These are phyloP conservation scores for Filobasidium wieringae DNA, from an alignment of 768 basidiomycete species.

Conservation along the genomic window DNA sequence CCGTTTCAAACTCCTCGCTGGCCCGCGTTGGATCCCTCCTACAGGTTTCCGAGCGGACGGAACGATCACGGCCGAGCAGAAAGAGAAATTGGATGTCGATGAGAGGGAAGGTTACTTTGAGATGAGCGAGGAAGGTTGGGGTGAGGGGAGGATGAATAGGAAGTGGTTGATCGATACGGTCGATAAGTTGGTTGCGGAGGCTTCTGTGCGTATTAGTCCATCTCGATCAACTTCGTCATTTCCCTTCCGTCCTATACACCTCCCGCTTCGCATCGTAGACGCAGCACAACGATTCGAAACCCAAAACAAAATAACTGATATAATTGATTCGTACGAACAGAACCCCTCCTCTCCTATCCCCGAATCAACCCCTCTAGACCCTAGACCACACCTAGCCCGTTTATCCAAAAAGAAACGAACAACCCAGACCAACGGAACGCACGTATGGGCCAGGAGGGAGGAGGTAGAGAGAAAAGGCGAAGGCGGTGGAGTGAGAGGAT, in stretches of 20 bases:
- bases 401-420: constrained; percentile 60
- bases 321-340: constrained; percentile 31
- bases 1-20: constrained; percentile 78
- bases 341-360: constrained; percentile 43
- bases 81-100: constrained; percentile 15
- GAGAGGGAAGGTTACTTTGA: constrained; percentile 68
- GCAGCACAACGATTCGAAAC: constrained; percentile 8
- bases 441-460: constrained; percentile 34
- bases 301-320: constrained; percentile 22
- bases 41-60: constrained; percentile 42
- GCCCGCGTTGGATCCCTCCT: constrained; percentile 72
- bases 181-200: constrained; percentile 62
- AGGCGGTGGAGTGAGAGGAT: constrained; percentile 61
- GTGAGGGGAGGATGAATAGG: constrained; percentile 69
- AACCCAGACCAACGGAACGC: constrained; percentile 40
- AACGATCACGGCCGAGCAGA: constrained; percentile 1
- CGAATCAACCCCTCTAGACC: constrained; percentile 61
- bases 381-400: constrained; percentile 64
- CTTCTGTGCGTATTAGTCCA: constrained; percentile 57
- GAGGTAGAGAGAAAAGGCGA: constrained; percentile 46
- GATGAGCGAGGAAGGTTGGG: constrained; percentile 80
- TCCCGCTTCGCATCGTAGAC: neutral
- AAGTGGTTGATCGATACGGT: constrained; percentile 87
- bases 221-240: constrained; percentile 1
- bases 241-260: neutral